phyloP scores from a whole-genome alignment of 495 filamentous ascomycete genomes.

The Eremomyces bilateralis region DNA sequence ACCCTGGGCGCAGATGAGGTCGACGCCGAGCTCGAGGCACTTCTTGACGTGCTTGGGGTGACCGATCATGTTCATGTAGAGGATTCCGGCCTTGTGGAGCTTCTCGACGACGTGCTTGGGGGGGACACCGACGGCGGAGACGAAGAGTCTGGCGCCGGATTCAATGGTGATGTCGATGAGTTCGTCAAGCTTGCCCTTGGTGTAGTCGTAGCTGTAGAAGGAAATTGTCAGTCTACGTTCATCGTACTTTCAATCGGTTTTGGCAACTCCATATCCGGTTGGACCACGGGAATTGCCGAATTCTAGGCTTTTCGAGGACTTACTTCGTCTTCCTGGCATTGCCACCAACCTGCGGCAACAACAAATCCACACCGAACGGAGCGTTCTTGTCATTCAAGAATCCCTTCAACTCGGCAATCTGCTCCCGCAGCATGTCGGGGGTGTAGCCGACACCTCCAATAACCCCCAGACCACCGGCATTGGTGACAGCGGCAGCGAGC shows the following conservation, averaged over 20 bases:
- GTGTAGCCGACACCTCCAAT: constrained; percentile 94
- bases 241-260: neutral
- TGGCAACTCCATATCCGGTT: neutral
- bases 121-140: constrained; percentile 88
- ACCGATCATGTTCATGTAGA: constrained; percentile 99
- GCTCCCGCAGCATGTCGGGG: constrained; percentile 87
- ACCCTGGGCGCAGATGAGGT: constrained; percentile 86
- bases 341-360: constrained; percentile 87
- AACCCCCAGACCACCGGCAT: constrained; percentile 90
- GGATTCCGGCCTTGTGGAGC: constrained; percentile 65
- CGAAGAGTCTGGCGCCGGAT: constrained; percentile 76
- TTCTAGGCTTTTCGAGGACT: constrained; percentile 15
- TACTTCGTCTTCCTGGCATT: constrained; percentile 89
- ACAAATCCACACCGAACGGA: constrained; percentile 92
- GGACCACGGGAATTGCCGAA: neutral
- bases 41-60: constrained; percentile 98
- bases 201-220: constrained; percentile 80
- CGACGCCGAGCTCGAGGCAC: constrained; percentile 67
- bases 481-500: constrained; percentile 90
- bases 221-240: neutral
- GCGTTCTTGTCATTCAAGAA: constrained; percentile 83
- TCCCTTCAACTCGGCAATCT: constrained; percentile 84
- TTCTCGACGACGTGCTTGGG: constrained; percentile 72
- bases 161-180: constrained; percentile 84
- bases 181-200: constrained; percentile 90